These are phyloP conservation scores for Globisporangium barbulae DNA, from an alignment of 352 stramenopile genomes.

Conservation along the genomic window DNA sequence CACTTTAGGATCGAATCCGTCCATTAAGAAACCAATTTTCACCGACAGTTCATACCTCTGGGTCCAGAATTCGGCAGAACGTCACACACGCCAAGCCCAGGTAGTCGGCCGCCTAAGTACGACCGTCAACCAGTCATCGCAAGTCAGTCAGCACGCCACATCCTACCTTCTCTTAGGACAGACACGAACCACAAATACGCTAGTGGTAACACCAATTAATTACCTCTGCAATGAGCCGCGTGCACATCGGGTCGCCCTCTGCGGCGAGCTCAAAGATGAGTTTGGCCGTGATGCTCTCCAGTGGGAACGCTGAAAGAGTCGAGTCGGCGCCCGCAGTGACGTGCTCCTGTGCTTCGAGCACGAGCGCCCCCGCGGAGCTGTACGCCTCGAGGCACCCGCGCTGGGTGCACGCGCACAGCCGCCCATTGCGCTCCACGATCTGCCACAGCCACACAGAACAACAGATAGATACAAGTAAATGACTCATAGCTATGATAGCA, in stretches of 20 bases:
- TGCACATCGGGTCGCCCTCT: constrained; percentile 66
- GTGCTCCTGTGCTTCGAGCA: constrained; percentile 61
- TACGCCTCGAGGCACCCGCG: constrained; percentile 78
- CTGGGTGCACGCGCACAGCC: constrained; percentile 69
- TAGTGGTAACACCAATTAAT: background rate
- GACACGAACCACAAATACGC: no score
- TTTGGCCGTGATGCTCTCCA: constrained; percentile 61
- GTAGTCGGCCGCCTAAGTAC: constrained; percentile 63
- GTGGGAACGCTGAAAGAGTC: constrained; percentile 34
- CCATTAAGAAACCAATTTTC: background rate
- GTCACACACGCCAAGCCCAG: constrained; percentile 81
- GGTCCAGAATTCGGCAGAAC: constrained; percentile 72
- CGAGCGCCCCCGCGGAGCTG: constrained; percentile 62
- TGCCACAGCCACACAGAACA: constrained; percentile 16
- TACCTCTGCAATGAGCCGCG: constrained; percentile 67
- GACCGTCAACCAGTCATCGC: background rate
- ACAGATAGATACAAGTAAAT: background rate
- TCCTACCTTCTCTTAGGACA: background rate
- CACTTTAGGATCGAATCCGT: no score
- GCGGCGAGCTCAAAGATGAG: constrained; percentile 69
- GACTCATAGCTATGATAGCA: background rate
- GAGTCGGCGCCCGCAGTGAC: constrained; percentile 55
- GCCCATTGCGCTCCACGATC: constrained; percentile 83
- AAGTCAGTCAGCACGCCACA: background rate
- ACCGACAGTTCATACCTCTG: constrained; percentile 37